These are phyloP conservation scores for Cladosporium austrohemisphaericum DNA, from an alignment of 2,329 filamentous ascomycete genomes.

Conservation along the genomic window DNA sequence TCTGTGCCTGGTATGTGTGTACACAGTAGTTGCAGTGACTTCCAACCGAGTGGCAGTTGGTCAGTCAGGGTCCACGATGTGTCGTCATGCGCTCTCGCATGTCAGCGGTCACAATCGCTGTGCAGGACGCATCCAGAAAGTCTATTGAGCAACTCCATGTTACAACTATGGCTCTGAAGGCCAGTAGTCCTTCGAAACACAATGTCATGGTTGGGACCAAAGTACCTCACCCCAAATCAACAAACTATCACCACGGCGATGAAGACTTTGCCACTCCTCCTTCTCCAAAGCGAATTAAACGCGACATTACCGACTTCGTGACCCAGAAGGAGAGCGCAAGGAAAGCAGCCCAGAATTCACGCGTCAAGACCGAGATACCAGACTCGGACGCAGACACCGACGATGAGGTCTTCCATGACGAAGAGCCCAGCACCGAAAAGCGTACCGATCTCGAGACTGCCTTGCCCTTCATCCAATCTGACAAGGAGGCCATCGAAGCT, in stretches of 20 bases:
- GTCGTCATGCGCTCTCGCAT: no score
- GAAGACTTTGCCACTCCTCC: constrained; percentile 35
- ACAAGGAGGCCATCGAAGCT: constrained; percentile 69
- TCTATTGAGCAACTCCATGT: no score
- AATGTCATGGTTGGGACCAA: constrained; percentile 47
- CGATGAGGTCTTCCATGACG: constrained; percentile 24
- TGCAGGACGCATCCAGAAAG: background rate
- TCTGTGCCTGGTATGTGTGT: no score
- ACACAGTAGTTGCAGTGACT: no score
- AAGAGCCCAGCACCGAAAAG: constrained; percentile 30
- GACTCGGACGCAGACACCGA: constrained; percentile 34
- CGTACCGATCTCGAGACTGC: constrained; percentile 69
- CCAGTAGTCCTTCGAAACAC: constrained; percentile 42
- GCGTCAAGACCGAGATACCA: constrained; percentile 23
- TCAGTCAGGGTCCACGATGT: no score
- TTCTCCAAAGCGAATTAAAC: constrained; percentile 41
- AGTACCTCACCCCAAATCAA: constrained; percentile 44
- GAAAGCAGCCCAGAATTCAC: constrained; percentile 21
- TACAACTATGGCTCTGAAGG: constrained; percentile 31
- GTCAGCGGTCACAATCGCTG: no score
- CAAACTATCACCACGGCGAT: constrained; percentile 39
- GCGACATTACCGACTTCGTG: constrained; percentile 23
- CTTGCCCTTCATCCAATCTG: constrained; percentile 63
- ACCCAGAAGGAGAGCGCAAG: constrained; percentile 10
- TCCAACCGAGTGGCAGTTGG: no score